Evolutionary conservation across 257 asterid species (phyloP).

Genomic region (Penstemon barbatus): DNA sequence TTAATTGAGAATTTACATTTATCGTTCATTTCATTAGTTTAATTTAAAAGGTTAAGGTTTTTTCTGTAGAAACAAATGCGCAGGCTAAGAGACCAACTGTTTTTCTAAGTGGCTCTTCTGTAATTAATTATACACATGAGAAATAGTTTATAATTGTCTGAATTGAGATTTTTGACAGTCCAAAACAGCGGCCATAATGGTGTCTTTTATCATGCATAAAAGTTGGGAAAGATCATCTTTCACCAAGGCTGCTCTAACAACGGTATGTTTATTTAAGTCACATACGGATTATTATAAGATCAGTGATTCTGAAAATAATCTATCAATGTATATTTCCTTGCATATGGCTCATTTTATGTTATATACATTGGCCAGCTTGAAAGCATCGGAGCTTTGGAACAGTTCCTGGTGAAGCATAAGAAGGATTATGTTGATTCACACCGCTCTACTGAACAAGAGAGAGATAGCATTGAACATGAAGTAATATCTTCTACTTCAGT

Average conservation of each 20-base stretch:
- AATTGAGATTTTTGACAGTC: conserved; percentile 48
- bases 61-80: neutral
- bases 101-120: neutral
- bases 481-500: conserved; percentile 39
- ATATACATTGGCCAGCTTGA: conserved; percentile 55
- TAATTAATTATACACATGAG: neutral
- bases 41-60: neutral
- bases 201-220: conserved; percentile 80
- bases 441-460: conserved; percentile 89
- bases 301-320: conserved; percentile 8
- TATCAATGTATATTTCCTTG: neutral
- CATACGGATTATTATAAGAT: neutral
- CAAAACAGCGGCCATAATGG: conserved; percentile 76
- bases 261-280: conserved; percentile 43
- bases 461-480: conserved; percentile 94
- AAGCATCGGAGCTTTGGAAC: conserved; percentile 70
- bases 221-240: conserved; percentile 65
- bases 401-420: conserved; percentile 85
- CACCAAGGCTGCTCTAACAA: conserved; percentile 76
- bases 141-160: conserved; percentile 20
- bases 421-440: conserved; percentile 86
- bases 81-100: too few species aligned
- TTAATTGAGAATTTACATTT: too few species aligned
- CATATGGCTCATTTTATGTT: conserved; percentile 11
- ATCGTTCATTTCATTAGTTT: neutral